These are phyloP conservation scores for Excoecaria cochinchinensis DNA, from an alignment of 345 rosid genomes.

Conservation along the genomic window DNA sequence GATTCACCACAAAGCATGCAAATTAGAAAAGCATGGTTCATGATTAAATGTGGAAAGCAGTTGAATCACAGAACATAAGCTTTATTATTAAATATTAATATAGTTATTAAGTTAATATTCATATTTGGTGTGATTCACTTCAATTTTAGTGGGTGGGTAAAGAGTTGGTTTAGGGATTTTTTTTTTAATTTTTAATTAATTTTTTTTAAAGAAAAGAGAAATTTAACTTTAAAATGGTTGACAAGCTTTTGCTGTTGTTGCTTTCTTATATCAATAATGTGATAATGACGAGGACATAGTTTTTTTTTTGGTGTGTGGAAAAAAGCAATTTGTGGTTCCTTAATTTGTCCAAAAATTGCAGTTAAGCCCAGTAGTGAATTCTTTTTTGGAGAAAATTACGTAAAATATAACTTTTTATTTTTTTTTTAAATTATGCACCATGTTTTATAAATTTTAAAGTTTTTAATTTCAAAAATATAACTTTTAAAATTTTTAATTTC, in stretches of 20 bases:
- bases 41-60: neutral
- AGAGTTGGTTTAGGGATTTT: neutral
- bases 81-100: neutral
- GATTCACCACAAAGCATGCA: neutral
- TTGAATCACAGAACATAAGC: neutral
- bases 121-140: neutral
- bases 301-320: too few species aligned
- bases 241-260: neutral
- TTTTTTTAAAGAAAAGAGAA: neutral
- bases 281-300: neutral
- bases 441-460: too few species aligned
- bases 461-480: too few species aligned
- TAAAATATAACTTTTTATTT: too few species aligned
- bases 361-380: too few species aligned
- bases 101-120: too few species aligned
- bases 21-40: neutral
- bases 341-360: too few species aligned
- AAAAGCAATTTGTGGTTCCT: too few species aligned
- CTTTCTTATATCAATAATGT: slow-evolving; percentile 13
- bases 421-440: too few species aligned
- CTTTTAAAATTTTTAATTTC: too few species aligned
- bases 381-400: too few species aligned
- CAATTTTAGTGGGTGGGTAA: neutral
- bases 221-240: neutral
- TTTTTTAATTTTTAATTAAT: too few species aligned